These are phyloP conservation scores for Pichia sp. DNA, from an alignment of 1,139 yeast species.

Conservation along the genomic window DNA sequence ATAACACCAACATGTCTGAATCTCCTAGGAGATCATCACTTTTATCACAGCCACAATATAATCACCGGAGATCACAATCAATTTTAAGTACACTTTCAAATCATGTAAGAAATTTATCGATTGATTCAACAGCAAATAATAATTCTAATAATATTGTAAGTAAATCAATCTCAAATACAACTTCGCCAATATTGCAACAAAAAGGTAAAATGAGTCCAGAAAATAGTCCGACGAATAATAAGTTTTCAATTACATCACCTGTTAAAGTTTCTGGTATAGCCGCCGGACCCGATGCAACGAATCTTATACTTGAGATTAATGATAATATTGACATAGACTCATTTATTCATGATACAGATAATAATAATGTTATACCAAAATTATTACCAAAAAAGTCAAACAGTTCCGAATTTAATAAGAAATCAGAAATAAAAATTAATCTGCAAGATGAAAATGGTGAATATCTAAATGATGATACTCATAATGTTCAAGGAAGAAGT, in stretches of 20 bases:
- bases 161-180: background rate
- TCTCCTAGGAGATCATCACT: too few relatives aligned
- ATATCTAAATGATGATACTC: background rate
- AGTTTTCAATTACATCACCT: conserved; percentile 5
- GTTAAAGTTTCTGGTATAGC: conserved; percentile 13
- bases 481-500: background rate
- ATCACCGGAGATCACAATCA: conserved; percentile 3
- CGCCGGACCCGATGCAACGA: conserved; percentile 5
- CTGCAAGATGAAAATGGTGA: too few relatives aligned
- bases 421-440: too few relatives aligned
- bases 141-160: background rate
- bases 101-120: conserved; percentile 8
- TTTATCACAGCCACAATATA: background rate
- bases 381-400: background rate
- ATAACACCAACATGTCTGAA: too few relatives aligned
- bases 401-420: background rate
- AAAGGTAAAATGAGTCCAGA: conserved; percentile 10
- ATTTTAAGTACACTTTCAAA: conserved; percentile 5
- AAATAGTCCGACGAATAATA: background rate
- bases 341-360: conserved; percentile 1
- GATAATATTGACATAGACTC: conserved; percentile 1
- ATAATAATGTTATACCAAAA: background rate
- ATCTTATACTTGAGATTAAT: conserved; percentile 5
- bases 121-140: background rate
- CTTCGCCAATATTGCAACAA: background rate